Percentiles rank a stretch among this genome's conserved stretches.
Evolutionary conservation across 176 grass and related monocot genomes (phyloP).

Genomic region (Oryza brachyantha): DNA sequence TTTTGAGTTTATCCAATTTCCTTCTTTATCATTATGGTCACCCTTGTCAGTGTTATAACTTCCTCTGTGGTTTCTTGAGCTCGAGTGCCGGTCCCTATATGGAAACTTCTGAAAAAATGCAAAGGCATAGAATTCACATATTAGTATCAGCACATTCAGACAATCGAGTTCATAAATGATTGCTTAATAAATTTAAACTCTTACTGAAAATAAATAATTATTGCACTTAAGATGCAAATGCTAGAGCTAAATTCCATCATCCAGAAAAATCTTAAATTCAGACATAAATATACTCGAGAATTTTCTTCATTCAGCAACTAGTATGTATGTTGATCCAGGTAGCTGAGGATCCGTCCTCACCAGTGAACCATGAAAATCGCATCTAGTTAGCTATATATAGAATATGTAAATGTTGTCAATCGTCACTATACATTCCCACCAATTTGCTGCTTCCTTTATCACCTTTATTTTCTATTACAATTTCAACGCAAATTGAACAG

Average conservation of each 20-base stretch:
- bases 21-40: constrained; percentile 67
- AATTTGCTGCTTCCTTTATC: neutral
- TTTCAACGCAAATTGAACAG: neutral
- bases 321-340: constrained; percentile 4
- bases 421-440: neutral
- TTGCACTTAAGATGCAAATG: neutral
- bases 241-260: constrained; percentile 13
- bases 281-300: neutral
- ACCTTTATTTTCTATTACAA: neutral
- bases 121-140: constrained; percentile 27
- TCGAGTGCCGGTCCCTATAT: constrained; percentile 56
- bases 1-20: constrained; percentile 66
- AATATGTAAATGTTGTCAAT: neutral
- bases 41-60: constrained; percentile 53
- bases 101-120: constrained; percentile 56
- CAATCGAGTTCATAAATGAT: constrained; percentile 24
- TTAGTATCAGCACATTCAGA: constrained; percentile 36
- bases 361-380: constrained; percentile 16
- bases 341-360: neutral
- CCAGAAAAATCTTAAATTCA: constrained; percentile 3
- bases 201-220: neutral
- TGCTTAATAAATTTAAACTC: neutral
- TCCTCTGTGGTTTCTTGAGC: constrained; percentile 75
- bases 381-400: constrained; percentile 1
- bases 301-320: constrained; percentile 25